A percentile compares a stretch with the other conserved stretches of the same genome.
These are phyloP conservation scores for Tetrahymena borealis DNA, from an alignment of 73 alveolate genomes.

Conservation along the genomic window DNA sequence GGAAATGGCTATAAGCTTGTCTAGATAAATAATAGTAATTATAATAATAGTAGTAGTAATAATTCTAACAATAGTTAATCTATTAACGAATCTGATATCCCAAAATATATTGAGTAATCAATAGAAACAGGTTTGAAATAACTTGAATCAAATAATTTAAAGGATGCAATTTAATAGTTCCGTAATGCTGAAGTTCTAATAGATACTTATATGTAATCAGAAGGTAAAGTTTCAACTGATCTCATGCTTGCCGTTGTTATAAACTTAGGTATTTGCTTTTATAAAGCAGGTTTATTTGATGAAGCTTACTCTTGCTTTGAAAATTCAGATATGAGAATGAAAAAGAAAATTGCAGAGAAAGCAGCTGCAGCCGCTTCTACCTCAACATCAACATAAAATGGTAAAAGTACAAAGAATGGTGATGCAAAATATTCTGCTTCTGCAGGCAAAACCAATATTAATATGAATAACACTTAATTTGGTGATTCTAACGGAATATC, in stretches of 20 bases:
- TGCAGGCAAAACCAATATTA: not conserved
- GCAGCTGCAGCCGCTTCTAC: no score
- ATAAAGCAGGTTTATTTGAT: not conserved
- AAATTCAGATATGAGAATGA: not conserved
- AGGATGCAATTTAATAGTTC: not conserved
- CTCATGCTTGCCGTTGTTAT: conserved; percentile 3
- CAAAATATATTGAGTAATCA: not conserved
- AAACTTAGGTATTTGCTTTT: not conserved
- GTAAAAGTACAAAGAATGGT: not conserved
- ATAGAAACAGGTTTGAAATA: not conserved
- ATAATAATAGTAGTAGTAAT: not conserved
- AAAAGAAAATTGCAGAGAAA: not conserved
- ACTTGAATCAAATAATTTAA: not conserved
- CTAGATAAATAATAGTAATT: not conserved
- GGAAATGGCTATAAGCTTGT: not conserved
- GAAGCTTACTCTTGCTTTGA: not conserved
- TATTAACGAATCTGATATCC: not conserved
- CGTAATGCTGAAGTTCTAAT: not conserved
- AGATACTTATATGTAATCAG: not conserved
- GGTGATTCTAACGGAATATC: not conserved
- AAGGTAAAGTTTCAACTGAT: not conserved
- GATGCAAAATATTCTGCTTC: not conserved
- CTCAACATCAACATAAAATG: not conserved
- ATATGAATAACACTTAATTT: not conserved
- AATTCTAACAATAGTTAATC: not conserved